Evolutionary conservation across 345 rosid species (phyloP).

Genomic region (Conringia planisiliqua): DNA sequence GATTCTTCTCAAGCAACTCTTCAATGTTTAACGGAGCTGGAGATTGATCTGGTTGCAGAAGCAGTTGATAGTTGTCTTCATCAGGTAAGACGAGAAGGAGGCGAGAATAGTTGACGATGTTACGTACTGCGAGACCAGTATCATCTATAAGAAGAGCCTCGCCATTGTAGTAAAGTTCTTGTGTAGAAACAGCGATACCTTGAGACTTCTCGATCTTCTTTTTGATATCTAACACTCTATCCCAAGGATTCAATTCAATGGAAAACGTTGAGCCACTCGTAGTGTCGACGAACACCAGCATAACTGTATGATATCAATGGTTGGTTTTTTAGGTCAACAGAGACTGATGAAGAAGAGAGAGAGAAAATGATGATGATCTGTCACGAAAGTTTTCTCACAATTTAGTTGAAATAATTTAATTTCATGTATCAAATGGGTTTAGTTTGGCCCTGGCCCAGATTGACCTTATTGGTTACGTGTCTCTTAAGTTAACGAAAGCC

Average conservation of each 20-base stretch:
- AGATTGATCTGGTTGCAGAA: neutral
- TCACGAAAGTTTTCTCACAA: neutral
- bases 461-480: neutral
- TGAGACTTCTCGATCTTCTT: slow-evolving; percentile 57
- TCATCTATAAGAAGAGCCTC: slow-evolving; percentile 49
- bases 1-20: neutral
- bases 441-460: neutral
- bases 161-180: slow-evolving; percentile 56
- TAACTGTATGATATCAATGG: slow-evolving; percentile 18
- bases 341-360: neutral
- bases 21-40: neutral
- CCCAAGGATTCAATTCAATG: slow-evolving; percentile 55
- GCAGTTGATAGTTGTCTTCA: neutral
- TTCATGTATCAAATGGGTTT: neutral
- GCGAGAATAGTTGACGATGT: slow-evolving; percentile 49
- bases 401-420: neutral
- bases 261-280: slow-evolving; percentile 43
- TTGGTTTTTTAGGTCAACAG: neutral
- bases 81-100: slow-evolving; percentile 41
- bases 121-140: slow-evolving; percentile 38
- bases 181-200: slow-evolving; percentile 41
- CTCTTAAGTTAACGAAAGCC: neutral
- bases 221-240: slow-evolving; percentile 61
- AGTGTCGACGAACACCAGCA: slow-evolving; percentile 60
- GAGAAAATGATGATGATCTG: neutral